phyloP scores from a whole-genome alignment of 2,329 filamentous ascomycete genomes.

The Colletotrichum gigasporum region DNA sequence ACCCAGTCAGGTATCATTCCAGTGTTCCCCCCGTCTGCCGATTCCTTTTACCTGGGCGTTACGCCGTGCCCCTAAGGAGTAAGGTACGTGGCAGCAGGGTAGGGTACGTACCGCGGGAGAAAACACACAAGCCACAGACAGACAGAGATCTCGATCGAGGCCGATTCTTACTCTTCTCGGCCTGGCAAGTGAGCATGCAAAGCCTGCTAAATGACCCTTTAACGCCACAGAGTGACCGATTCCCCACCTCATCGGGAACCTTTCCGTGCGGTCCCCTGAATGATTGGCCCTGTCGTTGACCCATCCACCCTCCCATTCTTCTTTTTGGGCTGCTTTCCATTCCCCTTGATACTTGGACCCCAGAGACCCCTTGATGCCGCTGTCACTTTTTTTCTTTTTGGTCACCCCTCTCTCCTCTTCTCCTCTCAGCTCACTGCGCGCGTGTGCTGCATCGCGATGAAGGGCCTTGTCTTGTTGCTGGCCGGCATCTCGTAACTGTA shows the following conservation, averaged over 20 bases:
- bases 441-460: too few relatives aligned
- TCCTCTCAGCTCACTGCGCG: too few relatives aligned
- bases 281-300: not conserved
- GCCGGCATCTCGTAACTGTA: too few relatives aligned
- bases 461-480: too few relatives aligned
- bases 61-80: too few relatives aligned
- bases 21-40: not conserved
- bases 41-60: too few relatives aligned
- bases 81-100: too few relatives aligned
- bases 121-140: conserved; percentile 20
- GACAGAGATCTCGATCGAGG: conserved; percentile 26
- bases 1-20: not conserved
- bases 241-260: conserved; percentile 13
- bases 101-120: too few relatives aligned
- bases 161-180: conserved; percentile 24
- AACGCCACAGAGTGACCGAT: conserved; percentile 12
- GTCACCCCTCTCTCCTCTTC: not conserved
- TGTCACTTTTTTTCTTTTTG: not conserved
- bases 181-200: conserved; percentile 13
- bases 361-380: not conserved
- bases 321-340: not conserved
- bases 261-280: conserved; percentile 5
- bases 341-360: not conserved
- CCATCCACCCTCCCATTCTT: not conserved
- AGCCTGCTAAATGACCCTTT: conserved; percentile 11